Evolutionary conservation across 1,284 basidiomycete species (phyloP), one percentile per base, ranked within the genome.

Genomic region (Ustilago curta): DNA sequence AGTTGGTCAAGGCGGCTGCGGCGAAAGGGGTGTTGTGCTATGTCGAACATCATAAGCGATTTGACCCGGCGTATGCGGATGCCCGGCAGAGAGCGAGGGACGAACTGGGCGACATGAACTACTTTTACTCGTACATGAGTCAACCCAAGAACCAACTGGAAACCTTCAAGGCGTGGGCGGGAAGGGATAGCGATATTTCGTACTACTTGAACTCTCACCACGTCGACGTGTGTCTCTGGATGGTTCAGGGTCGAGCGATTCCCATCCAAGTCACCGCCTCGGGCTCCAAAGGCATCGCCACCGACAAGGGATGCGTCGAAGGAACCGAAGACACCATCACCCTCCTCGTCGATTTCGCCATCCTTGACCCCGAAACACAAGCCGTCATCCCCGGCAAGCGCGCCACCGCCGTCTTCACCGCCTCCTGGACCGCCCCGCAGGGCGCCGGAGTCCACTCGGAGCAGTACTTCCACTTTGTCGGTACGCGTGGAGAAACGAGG

Each of bases 131-230:
- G 35, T 77, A 87, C 86, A 97, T 97, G 94, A 93, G 92, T 80
- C 94, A 96, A 85, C 94, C 94, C 50, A 97, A 97, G 87, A 91
- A 90, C 82, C 94, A 97, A 86, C 88, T 97, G 29, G 92, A 94
- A 86, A 95, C 94, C 0, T 96, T 95, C 90, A 91, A 91, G 69
- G 92, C 92, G 19, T 96, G 94, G 94, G 94, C 94, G 8, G 94
- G 94, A 23, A 92, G 91, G 85, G 94, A 95, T 83, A 93, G 92
- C 49, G 69, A 73, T 48, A 70, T 76, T 71, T 81, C 81, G 72
- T 96, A 95, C 86, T 96, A 97, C 85, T 90, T 96, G 75, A 95
- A 94, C 70, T 94, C 93, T 32, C 94, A 95, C 85, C 94, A 96
- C 86, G 92, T 95, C 62, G 86, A 86, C 53, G 80, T 86, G 45